Conservation (phyloP, 1,284 basidiomycete species). For the Peniophora sp. region DNA sequence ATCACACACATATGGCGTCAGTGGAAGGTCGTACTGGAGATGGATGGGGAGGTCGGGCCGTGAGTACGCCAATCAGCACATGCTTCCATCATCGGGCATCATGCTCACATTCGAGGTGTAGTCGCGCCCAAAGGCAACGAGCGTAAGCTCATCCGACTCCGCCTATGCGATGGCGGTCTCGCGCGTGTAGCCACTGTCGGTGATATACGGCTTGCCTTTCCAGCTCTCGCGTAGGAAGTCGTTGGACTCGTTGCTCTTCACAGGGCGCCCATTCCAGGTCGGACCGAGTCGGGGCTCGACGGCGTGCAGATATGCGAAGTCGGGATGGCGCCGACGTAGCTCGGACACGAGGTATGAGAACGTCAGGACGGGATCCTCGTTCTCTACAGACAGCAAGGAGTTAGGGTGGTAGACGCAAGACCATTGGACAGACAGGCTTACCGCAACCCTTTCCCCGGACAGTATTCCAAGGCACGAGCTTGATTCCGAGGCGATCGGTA, state of each 20-base stretch:
- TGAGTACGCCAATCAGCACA: background rate
- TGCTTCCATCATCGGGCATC: background rate
- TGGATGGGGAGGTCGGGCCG: background rate
- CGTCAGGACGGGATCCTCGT: conserved; percentile 21
- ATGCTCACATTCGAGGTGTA: conserved; percentile 37
- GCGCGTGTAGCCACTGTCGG: conserved; percentile 24
- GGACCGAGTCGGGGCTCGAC: conserved; percentile 27
- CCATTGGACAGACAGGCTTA: no score
- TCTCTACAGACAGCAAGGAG: background rate
- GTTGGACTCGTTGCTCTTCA: conserved; percentile 16
- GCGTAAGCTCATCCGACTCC: conserved; percentile 18
- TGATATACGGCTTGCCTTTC: conserved; percentile 19
- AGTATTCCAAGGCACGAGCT: conserved; percentile 30
- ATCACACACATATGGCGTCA: background rate
- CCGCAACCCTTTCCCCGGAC: background rate
- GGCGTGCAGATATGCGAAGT: conserved; percentile 34
- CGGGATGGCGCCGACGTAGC: conserved; percentile 21
- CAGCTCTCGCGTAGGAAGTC: conserved; percentile 20
- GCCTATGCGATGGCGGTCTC: conserved; percentile 14
- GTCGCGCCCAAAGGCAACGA: conserved; percentile 36
- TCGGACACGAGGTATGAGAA: conserved; percentile 19
- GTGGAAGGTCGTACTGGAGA: background rate
- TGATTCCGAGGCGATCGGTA: conserved; percentile 25
- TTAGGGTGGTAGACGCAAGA: background rate
- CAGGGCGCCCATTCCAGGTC: conserved; percentile 11